Percentiles rank a stretch among this genome's conserved stretches.
Evolutionary conservation across 306 rosid genomes (phyloP).

Genomic region (Aeschynomene evenia): DNA sequence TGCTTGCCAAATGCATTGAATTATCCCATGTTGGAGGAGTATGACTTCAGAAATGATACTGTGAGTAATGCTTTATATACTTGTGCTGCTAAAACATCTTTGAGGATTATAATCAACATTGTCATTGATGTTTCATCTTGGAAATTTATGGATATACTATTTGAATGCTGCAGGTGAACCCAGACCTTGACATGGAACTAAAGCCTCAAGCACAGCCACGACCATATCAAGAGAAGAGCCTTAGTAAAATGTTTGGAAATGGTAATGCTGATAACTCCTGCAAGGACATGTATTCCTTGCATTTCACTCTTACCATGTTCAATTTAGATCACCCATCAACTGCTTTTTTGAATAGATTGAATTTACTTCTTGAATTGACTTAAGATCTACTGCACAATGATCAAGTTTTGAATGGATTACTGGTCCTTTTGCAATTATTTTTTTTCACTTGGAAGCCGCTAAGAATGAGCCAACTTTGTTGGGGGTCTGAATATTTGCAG

Average conservation of each 20-base stretch:
- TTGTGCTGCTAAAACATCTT: neutral
- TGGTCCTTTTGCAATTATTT: neutral
- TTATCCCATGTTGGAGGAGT: constrained; percentile 99
- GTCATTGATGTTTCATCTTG: constrained; percentile 12
- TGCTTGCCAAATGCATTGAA: constrained; percentile 91
- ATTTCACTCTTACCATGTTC: constrained; percentile 18
- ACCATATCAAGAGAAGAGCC: constrained; percentile 97
- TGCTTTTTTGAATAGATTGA: constrained; percentile 1
- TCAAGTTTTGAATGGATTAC: constrained; percentile 11
- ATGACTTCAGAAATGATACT: constrained; percentile 94
- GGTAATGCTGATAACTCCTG: constrained; percentile 48
- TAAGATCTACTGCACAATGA: neutral
- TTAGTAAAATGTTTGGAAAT: constrained; percentile 99
- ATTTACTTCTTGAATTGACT: neutral
- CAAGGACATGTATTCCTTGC: constrained; percentile 8
- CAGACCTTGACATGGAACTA: constrained; percentile 91
- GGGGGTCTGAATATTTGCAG: neutral
- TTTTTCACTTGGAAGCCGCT: neutral
- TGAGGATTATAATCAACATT: neutral
- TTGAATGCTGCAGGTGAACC: constrained; percentile 69
- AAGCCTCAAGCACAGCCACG: constrained; percentile 99
- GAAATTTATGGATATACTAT: constrained; percentile 18
- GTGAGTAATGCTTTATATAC: constrained; percentile 52
- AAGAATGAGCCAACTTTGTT: neutral
- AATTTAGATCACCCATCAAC: constrained; percentile 1